These are phyloP conservation scores for Xerocomellus amylosporus DNA, from an alignment of 768 basidiomycete species.

Conservation along the genomic window DNA sequence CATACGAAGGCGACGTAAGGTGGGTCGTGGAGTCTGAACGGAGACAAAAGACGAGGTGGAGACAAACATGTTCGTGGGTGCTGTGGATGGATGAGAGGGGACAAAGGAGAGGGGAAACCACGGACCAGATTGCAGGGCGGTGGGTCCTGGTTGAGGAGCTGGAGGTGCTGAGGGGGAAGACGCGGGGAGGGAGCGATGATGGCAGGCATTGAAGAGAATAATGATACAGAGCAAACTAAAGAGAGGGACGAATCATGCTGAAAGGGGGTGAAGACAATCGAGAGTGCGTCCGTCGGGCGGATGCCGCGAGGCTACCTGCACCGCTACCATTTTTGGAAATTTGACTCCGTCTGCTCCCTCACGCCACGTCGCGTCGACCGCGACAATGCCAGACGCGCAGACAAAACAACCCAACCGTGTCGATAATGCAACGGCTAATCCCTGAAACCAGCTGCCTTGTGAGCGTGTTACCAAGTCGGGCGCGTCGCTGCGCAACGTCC, in stretches of 20 bases:
- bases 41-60: conserved; percentile 38
- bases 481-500: neutral
- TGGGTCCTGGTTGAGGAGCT: conserved; percentile 8
- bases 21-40: conserved; percentile 35
- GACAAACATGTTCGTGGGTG: conserved; percentile 17
- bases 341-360: conserved; percentile 18
- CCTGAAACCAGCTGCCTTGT: neutral
- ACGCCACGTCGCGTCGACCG: neutral
- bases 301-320: conserved; percentile 23
- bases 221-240: conserved; percentile 36
- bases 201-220: conserved; percentile 37
- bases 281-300: conserved; percentile 10
- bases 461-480: no score
- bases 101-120: conserved; percentile 1
- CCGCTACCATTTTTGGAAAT: conserved; percentile 23
- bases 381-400: no score
- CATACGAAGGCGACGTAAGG: conserved; percentile 21
- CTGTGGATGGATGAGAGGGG: conserved; percentile 16
- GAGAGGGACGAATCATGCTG: conserved; percentile 26
- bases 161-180: conserved; percentile 23
- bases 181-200: conserved; percentile 43
- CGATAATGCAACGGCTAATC: neutral
- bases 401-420: no score
- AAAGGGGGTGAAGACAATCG: conserved; percentile 27
- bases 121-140: neutral